Percentiles rank a stretch among this genome's conserved stretches.
Conservation (phyloP, 1,139 yeast species). For the Lodderomyces elongisporus region DNA sequence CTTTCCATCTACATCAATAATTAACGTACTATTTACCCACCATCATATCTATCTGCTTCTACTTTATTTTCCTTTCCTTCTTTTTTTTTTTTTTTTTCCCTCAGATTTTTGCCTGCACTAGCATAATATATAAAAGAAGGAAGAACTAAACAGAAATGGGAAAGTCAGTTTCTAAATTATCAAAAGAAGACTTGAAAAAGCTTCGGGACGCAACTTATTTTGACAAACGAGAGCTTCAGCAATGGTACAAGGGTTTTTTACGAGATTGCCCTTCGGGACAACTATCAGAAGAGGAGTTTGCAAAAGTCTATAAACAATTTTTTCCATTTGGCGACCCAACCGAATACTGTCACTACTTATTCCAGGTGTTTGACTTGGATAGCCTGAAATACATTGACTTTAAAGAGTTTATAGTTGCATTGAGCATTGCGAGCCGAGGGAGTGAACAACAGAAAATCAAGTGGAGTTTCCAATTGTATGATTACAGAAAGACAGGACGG, state of each 20-base stretch:
- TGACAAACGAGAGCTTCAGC: constrained; percentile 90
- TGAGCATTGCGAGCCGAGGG: constrained; percentile 87
- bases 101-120: too few relatives aligned
- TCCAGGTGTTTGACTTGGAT: constrained; percentile 84
- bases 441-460: constrained; percentile 76
- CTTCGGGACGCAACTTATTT: constrained; percentile 86
- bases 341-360: constrained; percentile 83
- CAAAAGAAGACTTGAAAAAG: constrained; percentile 83
- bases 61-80: too few relatives aligned
- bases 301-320: constrained; percentile 89
- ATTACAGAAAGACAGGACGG: constrained; percentile 70
- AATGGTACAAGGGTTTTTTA: constrained; percentile 94
- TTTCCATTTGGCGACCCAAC: constrained; percentile 98
- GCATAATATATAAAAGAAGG: too few relatives aligned
- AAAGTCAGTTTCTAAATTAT: constrained; percentile 85
- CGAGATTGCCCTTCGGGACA: constrained; percentile 94
- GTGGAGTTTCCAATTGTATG: constrained; percentile 88
- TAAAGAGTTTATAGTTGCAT: constrained; percentile 85
- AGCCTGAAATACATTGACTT: constrained; percentile 81
- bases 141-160: constrained; percentile 77
- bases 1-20: too few relatives aligned
- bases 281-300: constrained; percentile 80
- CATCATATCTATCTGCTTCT: too few relatives aligned
- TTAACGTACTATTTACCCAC: too few relatives aligned
- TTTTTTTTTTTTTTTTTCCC: too few relatives aligned